Evolutionary conservation across 495 filamentous ascomycete genomes (phyloP), one percentile per base, ranked within the genome.

Genomic region (Xylaria scruposa): DNA sequence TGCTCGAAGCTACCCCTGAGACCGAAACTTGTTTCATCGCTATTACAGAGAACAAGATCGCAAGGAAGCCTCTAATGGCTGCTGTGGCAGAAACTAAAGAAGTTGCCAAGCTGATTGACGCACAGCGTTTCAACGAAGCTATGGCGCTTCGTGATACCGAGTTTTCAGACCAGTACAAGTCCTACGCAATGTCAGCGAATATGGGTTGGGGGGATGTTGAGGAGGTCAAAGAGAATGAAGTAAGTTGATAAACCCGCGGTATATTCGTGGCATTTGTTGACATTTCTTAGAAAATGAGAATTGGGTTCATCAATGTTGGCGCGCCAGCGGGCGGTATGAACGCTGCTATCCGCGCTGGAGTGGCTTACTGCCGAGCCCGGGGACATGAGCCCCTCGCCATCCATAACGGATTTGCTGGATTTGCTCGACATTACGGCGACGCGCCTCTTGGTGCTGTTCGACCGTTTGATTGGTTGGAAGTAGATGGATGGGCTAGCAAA

Each of bases 281-380:
- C 59, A 31, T 29, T 44, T 64, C 21, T 12, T 67, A 97, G 93
- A 90, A 90, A 75, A 94, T 98, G 94, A 90, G 89, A 47, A 93
- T 99, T 75, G 96, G 92, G 8, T 95, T 98, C 73, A 92, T 99
- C 78, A 97, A 99, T 76, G 94, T 99, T 69, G 97, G 97, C 74
- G 97, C 97, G 36, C 97, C 97, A 7, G 97, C 97, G n/a, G 97
- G 96, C 77, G 97, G 97, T 78, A 98, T 99, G 91, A 99, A 99
- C 82, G 94, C 95, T 54, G 95, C 97, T 26, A 97, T 97, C 21
- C 91, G 97, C 66, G 96, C 94, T 21, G 96, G 93, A 13, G 94
- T 97, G 13, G 93, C 94, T n/a, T 99, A 97, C 84, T 98, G 95
- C 78, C 81, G 97, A 42, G 91, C 92, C n/a, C 91, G 95, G 33